Evolutionary conservation across 495 filamentous ascomycete genomes (phyloP).

Genomic region (Penicillium arizonense): DNA sequence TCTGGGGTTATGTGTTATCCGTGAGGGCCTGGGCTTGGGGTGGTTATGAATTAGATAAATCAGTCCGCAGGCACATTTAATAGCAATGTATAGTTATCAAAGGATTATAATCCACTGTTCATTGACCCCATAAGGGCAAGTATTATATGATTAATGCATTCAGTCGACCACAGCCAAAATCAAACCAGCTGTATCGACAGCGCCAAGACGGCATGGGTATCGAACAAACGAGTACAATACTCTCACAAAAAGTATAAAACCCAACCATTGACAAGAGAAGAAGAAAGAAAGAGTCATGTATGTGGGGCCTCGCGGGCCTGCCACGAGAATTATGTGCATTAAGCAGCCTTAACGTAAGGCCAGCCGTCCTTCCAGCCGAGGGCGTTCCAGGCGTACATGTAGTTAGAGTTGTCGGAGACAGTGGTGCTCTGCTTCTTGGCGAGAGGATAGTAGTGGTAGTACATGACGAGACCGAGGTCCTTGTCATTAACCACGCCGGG

Average conservation of each 20-base stretch:
- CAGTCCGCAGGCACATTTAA: background rate
- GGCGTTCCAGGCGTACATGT: constrained; percentile 64
- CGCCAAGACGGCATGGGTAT: constrained; percentile 23
- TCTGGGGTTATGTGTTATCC: too few relatives aligned
- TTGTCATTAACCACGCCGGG: constrained; percentile 52
- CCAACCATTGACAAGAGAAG: constrained; percentile 24
- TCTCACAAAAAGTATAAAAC: constrained; percentile 18
- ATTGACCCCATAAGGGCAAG: background rate
- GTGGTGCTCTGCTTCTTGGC: constrained; percentile 56
- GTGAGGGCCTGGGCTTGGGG: too few relatives aligned
- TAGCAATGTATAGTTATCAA: too few relatives aligned
- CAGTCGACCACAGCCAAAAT: constrained; percentile 8
- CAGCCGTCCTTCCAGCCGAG: constrained; percentile 61
- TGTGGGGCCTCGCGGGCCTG: constrained; percentile 3
- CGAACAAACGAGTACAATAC: constrained; percentile 20
- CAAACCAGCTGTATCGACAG: constrained; percentile 1
- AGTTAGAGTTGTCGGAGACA: constrained; percentile 45
- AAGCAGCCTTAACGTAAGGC: constrained; percentile 39
- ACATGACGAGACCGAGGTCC: constrained; percentile 54
- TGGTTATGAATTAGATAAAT: background rate
- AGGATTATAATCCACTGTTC: too few relatives aligned
- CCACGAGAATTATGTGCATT: constrained; percentile 8
- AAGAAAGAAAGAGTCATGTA: constrained; percentile 6
- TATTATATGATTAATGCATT: constrained; percentile 13
- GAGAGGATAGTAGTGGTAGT: constrained; percentile 61